phyloP scores from a whole-genome alignment of 805 yeast species.

The Cyberlindnera petersonii region DNA sequence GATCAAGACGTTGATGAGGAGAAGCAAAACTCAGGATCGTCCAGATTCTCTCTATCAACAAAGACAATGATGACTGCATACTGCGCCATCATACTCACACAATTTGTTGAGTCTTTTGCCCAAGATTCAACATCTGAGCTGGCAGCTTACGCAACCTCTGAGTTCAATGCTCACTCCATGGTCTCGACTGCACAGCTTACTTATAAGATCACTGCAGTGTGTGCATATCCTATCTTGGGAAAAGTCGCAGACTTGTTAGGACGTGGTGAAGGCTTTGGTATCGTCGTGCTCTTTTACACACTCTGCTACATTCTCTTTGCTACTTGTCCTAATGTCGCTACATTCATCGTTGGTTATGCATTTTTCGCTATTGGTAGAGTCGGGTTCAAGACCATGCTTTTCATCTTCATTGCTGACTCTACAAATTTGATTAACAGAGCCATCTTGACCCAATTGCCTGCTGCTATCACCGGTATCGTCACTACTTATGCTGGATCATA shows the following conservation, averaged over 20 bases:
- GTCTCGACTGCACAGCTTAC: constrained; percentile 35
- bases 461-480: constrained; percentile 28
- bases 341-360: constrained; percentile 32
- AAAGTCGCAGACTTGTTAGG: constrained; percentile 36
- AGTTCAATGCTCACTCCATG: constrained; percentile 33
- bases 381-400: constrained; percentile 33
- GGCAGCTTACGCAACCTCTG: constrained; percentile 32
- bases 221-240: constrained; percentile 35
- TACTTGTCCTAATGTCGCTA: constrained; percentile 29
- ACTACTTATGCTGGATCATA: constrained; percentile 27
- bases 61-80: constrained; percentile 24
- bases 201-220: constrained; percentile 34
- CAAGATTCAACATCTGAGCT: constrained; percentile 23
- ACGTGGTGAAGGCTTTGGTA: constrained; percentile 34
- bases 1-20: too few relatives aligned
- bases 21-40: too few relatives aligned
- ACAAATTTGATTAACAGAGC: constrained; percentile 36
- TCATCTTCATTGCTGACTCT: constrained; percentile 35
- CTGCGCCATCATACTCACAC: constrained; percentile 23
- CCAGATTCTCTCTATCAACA: constrained; percentile 22
- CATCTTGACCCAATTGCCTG: constrained; percentile 33
- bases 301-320: constrained; percentile 34
- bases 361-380: constrained; percentile 35
- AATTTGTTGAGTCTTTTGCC: constrained; percentile 28
- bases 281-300: constrained; percentile 29